A percentile compares a stretch with the other conserved stretches of the same genome.
Conservation (phyloP, 768 basidiomycete species). For the Cubamyces sp. region DNA sequence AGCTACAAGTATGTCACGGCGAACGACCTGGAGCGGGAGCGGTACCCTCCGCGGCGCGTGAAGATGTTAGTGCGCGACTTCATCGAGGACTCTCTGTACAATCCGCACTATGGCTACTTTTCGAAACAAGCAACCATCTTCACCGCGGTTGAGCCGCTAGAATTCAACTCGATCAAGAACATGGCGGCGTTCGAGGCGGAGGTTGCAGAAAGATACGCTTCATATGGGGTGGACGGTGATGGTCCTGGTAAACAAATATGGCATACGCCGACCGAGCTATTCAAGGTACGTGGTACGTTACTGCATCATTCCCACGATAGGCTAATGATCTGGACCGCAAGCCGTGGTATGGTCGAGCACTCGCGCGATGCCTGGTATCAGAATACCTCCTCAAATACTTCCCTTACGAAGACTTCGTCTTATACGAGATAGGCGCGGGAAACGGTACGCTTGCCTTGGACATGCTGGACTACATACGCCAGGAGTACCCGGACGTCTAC, state of each 20-base stretch:
- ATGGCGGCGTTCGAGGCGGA: conserved; percentile 78
- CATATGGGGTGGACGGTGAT: conserved; percentile 65
- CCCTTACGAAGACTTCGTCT: conserved; percentile 93
- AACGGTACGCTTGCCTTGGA: conserved; percentile 94
- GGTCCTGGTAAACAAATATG: conserved; percentile 90
- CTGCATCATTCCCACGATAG: not conserved
- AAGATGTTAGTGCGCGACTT: conserved; percentile 97
- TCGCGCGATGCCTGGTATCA: conserved; percentile 86
- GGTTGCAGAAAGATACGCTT: conserved; percentile 75
- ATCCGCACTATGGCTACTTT: conserved; percentile 98
- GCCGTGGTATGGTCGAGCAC: conserved; percentile 94
- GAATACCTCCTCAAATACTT: conserved; percentile 95
- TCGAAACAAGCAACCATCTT: conserved; percentile 92
- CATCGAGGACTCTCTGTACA: conserved; percentile 96
- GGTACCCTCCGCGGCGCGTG: conserved; percentile 72
- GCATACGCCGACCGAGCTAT: conserved; percentile 98
- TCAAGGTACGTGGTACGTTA: conserved; percentile 67
- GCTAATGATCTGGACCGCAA: conserved; percentile 37
- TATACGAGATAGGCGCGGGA: conserved; percentile 98
- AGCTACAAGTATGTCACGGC: conserved; percentile 68
- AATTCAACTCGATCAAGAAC: conserved; percentile 71
- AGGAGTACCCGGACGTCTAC: conserved; percentile 88
- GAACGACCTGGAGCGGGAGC: conserved; percentile 60
- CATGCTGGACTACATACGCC: conserved; percentile 79
- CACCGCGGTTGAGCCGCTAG: conserved; percentile 63